Conservation (phyloP, 2,329 filamentous ascomycete genomes). For the Coniella vitis region DNA sequence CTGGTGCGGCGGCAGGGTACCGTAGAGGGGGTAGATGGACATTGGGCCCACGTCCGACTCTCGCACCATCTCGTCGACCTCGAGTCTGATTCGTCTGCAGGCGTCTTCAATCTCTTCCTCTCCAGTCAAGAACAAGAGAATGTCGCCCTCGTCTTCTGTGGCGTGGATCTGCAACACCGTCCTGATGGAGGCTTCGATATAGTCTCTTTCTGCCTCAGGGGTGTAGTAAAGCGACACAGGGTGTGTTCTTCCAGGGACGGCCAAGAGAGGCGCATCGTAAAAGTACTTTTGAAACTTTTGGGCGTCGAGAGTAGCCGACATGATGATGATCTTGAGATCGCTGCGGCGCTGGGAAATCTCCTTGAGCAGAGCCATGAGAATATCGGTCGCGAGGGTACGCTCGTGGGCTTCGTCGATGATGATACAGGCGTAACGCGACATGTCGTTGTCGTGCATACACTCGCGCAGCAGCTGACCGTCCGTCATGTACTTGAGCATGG, state of each 20-base stretch:
- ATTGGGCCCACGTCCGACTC: constrained; percentile 89
- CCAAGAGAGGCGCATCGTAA: constrained; percentile 84
- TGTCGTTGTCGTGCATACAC: constrained; percentile 90
- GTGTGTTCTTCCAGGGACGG: constrained; percentile 90
- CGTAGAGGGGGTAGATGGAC: constrained; percentile 88
- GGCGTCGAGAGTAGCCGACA: constrained; percentile 95
- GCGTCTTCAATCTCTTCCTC: constrained; percentile 99
- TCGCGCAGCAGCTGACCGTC: constrained; percentile 97
- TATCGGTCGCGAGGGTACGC: constrained; percentile 92
- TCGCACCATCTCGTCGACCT: constrained; percentile 83
- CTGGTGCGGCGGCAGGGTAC: constrained; percentile 82
- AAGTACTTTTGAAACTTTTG: constrained; percentile 99
- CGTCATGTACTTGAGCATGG: constrained; percentile 98
- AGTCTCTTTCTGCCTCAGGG: constrained; percentile 89
- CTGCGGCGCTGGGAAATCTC: constrained; percentile 74
- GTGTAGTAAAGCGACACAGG: constrained; percentile 99
- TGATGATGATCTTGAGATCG: constrained; percentile 97
- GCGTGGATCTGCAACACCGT: constrained; percentile 97
- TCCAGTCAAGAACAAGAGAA: constrained; percentile 90
- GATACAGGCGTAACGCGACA: constrained; percentile 91
- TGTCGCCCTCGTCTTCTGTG: constrained; percentile 84
- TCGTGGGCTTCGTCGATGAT: constrained; percentile 99
- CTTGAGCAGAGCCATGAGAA: constrained; percentile 93
- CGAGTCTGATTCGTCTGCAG: constrained; percentile 81
- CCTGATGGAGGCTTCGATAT: constrained; percentile 88